A percentile compares a stretch with the other conserved stretches of the same genome.
These are phyloP conservation scores for Zygoascus ofunaensis DNA, from an alignment of 805 yeast species.

Conservation along the genomic window DNA sequence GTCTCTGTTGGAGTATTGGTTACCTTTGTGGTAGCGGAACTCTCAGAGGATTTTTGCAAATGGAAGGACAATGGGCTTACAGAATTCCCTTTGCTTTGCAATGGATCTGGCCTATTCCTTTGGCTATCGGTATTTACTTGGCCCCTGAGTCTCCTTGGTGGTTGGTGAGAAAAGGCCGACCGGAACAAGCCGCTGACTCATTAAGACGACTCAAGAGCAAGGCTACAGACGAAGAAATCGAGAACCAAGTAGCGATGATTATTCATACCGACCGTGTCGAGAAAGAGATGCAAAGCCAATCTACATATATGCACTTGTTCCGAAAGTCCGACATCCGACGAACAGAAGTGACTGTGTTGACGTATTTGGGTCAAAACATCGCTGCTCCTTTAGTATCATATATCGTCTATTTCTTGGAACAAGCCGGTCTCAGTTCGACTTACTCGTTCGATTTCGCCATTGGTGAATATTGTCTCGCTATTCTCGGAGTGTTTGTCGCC, in stretches of 20 bases:
- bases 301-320: slow-evolving; percentile 9
- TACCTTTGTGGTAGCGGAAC: slow-evolving; percentile 48
- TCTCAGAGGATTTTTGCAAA: slow-evolving; percentile 27
- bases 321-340: slow-evolving; percentile 11
- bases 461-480: slow-evolving; percentile 39
- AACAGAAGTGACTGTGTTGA: slow-evolving; percentile 33
- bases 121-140: slow-evolving; percentile 31
- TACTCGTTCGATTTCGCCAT: slow-evolving; percentile 38
- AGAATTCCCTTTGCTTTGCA: slow-evolving; percentile 15
- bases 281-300: slow-evolving; percentile 6
- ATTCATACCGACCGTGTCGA: slow-evolving; percentile 31
- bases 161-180: slow-evolving; percentile 36
- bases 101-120: slow-evolving; percentile 16
- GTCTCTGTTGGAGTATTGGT: slow-evolving; percentile 49
- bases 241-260: slow-evolving; percentile 3
- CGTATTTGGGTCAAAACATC: slow-evolving; percentile 38
- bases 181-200: slow-evolving; percentile 34
- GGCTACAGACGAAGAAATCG: not conserved
- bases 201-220: slow-evolving; percentile 4
- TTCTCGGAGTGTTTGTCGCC: slow-evolving; percentile 32
- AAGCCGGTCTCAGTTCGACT: slow-evolving; percentile 29
- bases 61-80: slow-evolving; percentile 17
- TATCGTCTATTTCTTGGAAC: slow-evolving; percentile 39
- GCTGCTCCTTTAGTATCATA: slow-evolving; percentile 27
- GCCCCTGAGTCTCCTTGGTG: slow-evolving; percentile 54